These are phyloP conservation scores for Umbelopsis sp. DNA, from an alignment of 192 early-diverging fungal genomes.

Conservation along the genomic window DNA sequence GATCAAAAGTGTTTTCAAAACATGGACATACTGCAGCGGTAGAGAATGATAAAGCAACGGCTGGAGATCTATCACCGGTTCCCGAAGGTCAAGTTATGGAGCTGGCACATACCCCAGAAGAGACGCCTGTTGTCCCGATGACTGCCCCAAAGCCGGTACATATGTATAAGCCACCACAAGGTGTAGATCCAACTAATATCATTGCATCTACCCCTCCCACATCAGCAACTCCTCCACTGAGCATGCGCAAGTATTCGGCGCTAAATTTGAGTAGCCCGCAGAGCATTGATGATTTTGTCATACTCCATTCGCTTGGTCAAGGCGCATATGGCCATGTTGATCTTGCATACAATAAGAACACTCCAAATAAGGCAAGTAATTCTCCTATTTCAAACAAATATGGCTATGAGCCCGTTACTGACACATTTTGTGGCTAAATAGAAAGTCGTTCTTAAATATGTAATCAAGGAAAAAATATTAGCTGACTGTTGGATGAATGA, in stretches of 20 bases:
- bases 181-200: slow-evolving; percentile 11
- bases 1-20: slow-evolving; percentile 40
- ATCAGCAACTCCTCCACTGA: slow-evolving; percentile 18
- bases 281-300: slow-evolving; percentile 58
- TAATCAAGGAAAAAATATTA: slow-evolving; percentile 64
- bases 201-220: slow-evolving; percentile 7
- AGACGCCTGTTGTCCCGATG: background rate
- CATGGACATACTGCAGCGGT: slow-evolving; percentile 26
- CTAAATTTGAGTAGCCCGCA: slow-evolving; percentile 33
- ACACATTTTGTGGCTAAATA: slow-evolving; percentile 26
- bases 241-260: slow-evolving; percentile 39
- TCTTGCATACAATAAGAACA: slow-evolving; percentile 49
- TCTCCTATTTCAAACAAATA: background rate
- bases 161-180: background rate
- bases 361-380: slow-evolving; percentile 45
- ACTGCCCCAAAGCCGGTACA: slow-evolving; percentile 7
- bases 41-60: background rate
- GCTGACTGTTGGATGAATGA: slow-evolving; percentile 67
- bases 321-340: slow-evolving; percentile 75
- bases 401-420: background rate
- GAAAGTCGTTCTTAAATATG: slow-evolving; percentile 65
- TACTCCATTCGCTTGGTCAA: slow-evolving; percentile 58
- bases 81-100: slow-evolving; percentile 1
- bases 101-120: slow-evolving; percentile 8
- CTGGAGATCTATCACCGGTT: background rate